A percentile compares a stretch with the other conserved stretches of the same genome.
phyloP scores from a whole-genome alignment of 495 filamentous ascomycete genomes.

The Penicillium diatomitis region DNA sequence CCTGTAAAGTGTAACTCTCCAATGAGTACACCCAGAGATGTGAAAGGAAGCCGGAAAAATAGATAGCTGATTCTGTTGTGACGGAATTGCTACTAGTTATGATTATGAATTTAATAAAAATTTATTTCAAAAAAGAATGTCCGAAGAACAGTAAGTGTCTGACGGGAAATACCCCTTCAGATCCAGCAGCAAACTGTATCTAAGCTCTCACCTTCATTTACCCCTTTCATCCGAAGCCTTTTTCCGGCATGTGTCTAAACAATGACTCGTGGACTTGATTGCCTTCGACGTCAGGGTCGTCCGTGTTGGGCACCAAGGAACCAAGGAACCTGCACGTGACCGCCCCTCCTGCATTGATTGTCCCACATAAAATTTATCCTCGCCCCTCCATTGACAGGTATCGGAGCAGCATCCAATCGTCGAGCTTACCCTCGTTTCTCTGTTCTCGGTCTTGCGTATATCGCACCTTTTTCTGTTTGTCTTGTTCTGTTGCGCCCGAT shows the following conservation, averaged over 20 bases:
- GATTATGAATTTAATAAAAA: constrained; percentile 29
- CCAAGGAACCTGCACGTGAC: constrained; percentile 13
- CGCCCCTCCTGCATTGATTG: constrained; percentile 17
- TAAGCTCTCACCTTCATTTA: too few species aligned
- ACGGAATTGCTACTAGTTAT: constrained; percentile 13
- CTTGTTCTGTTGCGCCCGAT: constrained; percentile 4
- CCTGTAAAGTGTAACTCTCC: constrained; percentile 50
- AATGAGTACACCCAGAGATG: not conserved
- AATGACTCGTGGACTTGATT: too few species aligned
- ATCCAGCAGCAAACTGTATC: too few species aligned
- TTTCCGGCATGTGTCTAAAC: not conserved
- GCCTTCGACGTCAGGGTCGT: not conserved
- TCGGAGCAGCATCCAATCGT: constrained; percentile 15
- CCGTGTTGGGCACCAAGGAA: constrained; percentile 16
- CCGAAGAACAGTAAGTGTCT: not conserved
- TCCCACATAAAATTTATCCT: constrained; percentile 29
- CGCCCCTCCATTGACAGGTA: constrained; percentile 19
- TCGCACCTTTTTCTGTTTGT: constrained; percentile 7
- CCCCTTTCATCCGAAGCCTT: too few species aligned
- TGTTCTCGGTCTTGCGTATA: constrained; percentile 9
- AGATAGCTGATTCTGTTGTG: constrained; percentile 10
- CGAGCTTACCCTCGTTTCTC: constrained; percentile 11
- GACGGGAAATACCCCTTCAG: too few species aligned
- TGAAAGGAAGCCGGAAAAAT: constrained; percentile 5
- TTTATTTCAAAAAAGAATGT: constrained; percentile 18